A percentile compares a stretch with the other conserved stretches of the same genome.
These are phyloP conservation scores for Naganishia friedmannii DNA, from an alignment of 768 basidiomycete genomes.

Conservation along the genomic window DNA sequence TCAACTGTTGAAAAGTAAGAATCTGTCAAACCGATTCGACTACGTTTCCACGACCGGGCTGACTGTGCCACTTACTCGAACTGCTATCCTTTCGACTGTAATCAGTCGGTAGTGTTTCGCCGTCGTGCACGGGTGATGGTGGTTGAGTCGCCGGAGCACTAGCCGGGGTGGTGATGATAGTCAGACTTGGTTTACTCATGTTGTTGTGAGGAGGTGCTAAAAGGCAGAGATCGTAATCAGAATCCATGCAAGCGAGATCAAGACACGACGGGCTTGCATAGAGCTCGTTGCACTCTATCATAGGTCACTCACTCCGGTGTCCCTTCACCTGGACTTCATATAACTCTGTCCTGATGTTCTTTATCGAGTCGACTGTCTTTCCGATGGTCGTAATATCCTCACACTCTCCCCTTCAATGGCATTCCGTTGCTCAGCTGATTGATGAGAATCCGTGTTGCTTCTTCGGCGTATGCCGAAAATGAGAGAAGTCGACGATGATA, in stretches of 20 bases:
- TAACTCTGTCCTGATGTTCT: neutral
- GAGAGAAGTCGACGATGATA: neutral
- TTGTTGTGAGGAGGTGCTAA: neutral
- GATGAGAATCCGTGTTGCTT: neutral
- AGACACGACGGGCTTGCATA: neutral
- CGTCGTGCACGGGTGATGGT: neutral
- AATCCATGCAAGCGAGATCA: neutral
- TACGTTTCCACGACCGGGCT: no score
- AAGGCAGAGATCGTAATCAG: neutral
- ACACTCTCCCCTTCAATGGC: no score
- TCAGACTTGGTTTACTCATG: constrained; percentile 15
- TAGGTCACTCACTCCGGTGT: no score
- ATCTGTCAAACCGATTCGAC: neutral
- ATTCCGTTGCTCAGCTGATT: neutral
- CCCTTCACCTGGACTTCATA: neutral
- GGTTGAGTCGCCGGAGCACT: constrained; percentile 9
- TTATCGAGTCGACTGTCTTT: neutral
- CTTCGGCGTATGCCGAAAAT: neutral
- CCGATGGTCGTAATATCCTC: neutral
- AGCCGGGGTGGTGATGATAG: constrained; percentile 19
- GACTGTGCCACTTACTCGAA: neutral
- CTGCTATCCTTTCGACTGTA: neutral
- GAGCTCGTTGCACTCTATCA: no score
- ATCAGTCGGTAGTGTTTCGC: neutral
- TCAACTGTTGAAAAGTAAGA: neutral